phyloP scores from a whole-genome alignment of 768 basidiomycete species.

The Leccinum sublutescens region DNA sequence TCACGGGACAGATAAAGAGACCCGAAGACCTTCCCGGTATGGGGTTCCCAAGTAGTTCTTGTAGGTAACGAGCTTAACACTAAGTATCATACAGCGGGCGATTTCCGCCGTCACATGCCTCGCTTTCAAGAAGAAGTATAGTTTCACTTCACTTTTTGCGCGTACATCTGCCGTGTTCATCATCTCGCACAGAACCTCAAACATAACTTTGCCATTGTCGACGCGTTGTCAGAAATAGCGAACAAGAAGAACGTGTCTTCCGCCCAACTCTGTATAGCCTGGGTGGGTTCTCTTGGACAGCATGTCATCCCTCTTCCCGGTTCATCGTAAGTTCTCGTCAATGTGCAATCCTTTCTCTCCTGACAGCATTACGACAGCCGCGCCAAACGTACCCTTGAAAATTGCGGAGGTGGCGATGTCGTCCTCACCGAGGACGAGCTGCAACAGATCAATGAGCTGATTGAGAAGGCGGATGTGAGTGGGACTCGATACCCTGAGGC shows the following conservation, averaged over 20 bases:
- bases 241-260: constrained; percentile 42
- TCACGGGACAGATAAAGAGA: constrained; percentile 49
- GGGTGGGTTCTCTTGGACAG: constrained; percentile 39
- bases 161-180: not conserved
- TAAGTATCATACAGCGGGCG: constrained; percentile 34
- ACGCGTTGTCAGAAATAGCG: constrained; percentile 40
- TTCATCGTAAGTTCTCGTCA: constrained; percentile 33
- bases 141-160: not conserved
- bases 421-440: constrained; percentile 40
- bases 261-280: constrained; percentile 44
- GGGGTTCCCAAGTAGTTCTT: not conserved
- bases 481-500: constrained; percentile 40
- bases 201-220: constrained; percentile 45
- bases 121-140: constrained; percentile 45
- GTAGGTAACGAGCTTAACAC: not conserved
- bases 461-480: constrained; percentile 36
- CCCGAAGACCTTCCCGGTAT: constrained; percentile 34
- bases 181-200: constrained; percentile 33
- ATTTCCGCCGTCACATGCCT: constrained; percentile 37
- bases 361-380: constrained; percentile 19
- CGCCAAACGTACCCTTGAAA: constrained; percentile 44
- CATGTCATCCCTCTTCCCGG: constrained; percentile 54
- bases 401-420: constrained; percentile 43
- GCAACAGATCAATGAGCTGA: constrained; percentile 37
- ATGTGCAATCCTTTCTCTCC: not conserved